Base-by-base conservation (phyloP, 805 yeast genomes). In the Sugiyamaella lignohabitans region DNA sequence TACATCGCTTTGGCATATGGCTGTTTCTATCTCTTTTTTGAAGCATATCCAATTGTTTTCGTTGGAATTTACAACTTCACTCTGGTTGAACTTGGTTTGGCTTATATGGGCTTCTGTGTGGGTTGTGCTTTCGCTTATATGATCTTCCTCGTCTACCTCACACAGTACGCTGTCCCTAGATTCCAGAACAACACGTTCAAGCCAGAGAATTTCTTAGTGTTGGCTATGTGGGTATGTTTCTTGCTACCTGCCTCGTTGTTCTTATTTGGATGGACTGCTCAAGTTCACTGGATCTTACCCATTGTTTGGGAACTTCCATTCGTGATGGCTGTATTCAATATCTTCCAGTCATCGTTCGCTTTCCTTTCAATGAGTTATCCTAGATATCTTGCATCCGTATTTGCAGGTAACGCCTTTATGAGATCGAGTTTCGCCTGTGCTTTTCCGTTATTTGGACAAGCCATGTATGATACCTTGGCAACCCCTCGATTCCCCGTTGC, bases 361-460 rank as follows among this genome's bases (percentile, higher is more conserved):
- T 77, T 75, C 50, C 61, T 78, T 51, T 71, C 73, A 2, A 60
- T 67, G 53, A 67, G 73, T 8, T 77, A 74, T 55, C 71, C 71
- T 30, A 62, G 74, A 46, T 73, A 70, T 58, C 53, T 75, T 50
- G 82, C 82, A 1, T 76, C 82, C 1, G 82, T 75, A 1, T 77
- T 74, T 59, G 82, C 83, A 3, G 75, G 79, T 36, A 78, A 77
- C 55, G 74, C 67, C 35, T 62, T 79, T 24, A 69, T 71, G 50
- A 71, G 84, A 48, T 66, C 77, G 3, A 62, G 63, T 2, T 70
- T 73, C 53, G 84, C 81, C 1, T 77, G 78, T 51, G 75, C 73
- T 2, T 80, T 80, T 68, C 84, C 85, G 35, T 67, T 84, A 43
- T 82, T 84, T 61, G 83, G 84, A 3, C 58, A 69, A 30, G 75